Percentiles rank a stretch among this genome's conserved stretches.
Evolutionary conservation across 164 flowering plant genomes (phyloP).

Genomic region (Nelumbo lutea): DNA sequence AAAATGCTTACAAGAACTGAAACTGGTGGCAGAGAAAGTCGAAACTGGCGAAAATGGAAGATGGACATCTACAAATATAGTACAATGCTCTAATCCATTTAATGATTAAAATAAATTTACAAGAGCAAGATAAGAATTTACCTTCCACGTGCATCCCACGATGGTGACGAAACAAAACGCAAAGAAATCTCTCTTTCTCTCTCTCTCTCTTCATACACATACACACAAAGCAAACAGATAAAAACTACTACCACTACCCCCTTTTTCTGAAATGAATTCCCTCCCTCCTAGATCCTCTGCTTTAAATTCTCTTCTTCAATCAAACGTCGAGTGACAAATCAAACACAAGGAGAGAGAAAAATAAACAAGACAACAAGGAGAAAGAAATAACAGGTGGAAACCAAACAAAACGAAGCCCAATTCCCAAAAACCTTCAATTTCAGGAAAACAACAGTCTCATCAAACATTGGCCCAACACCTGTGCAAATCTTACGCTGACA

Average conservation of each 20-base stretch:
- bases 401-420: background rate
- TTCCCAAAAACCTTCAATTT: background rate
- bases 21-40: conserved; percentile 18
- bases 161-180: conserved; percentile 38
- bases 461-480: conserved; percentile 14
- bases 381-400: background rate
- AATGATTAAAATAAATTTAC: conserved; percentile 13
- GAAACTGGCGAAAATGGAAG: conserved; percentile 29
- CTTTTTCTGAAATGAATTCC: background rate
- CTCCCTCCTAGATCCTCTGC: conserved; percentile 10
- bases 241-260: conserved; percentile 1
- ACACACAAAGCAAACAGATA: conserved; percentile 15
- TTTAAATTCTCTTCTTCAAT: background rate
- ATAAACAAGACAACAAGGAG: background rate
- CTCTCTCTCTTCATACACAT: conserved; percentile 22
- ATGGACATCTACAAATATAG: conserved; percentile 25
- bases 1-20: conserved; percentile 20
- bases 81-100: conserved; percentile 9
- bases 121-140: conserved; percentile 30
- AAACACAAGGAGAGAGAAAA: background rate
- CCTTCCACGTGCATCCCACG: conserved; percentile 65
- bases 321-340: background rate
- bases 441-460: background rate
- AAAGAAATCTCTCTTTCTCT: background rate
- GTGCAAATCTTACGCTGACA: conserved; percentile 21